A percentile compares a stretch with the other conserved stretches of the same genome.
These are phyloP conservation scores for Panaeolus papilionaceus DNA, from an alignment of 768 basidiomycete species.

Conservation along the genomic window DNA sequence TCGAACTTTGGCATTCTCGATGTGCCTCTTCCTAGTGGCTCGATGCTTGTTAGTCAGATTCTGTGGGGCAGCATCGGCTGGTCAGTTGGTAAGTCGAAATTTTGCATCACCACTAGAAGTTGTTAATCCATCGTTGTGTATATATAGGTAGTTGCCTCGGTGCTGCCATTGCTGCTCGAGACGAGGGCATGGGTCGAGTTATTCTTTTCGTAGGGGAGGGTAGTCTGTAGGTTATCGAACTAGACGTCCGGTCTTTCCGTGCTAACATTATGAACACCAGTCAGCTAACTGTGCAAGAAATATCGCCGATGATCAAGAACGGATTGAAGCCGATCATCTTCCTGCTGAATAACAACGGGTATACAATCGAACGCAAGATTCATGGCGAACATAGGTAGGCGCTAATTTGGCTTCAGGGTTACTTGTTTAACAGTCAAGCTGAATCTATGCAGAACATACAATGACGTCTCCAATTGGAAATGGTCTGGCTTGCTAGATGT, in stretches of 20 bases:
- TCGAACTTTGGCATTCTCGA: slow-evolving; percentile 84
- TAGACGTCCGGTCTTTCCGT: too few species aligned
- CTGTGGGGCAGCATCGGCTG: slow-evolving; percentile 92
- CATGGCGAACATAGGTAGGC: slow-evolving; percentile 62
- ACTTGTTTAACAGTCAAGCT: not conserved
- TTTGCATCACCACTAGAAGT: too few species aligned
- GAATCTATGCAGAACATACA: slow-evolving; percentile 63
- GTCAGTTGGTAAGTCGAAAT: slow-evolving; percentile 61
- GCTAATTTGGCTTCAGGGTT: not conserved
- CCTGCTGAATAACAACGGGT: slow-evolving; percentile 76
- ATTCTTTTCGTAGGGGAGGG: slow-evolving; percentile 87
- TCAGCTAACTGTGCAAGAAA: slow-evolving; percentile 79
- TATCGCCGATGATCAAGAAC: slow-evolving; percentile 78
- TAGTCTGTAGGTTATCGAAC: slow-evolving; percentile 55
- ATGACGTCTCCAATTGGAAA: slow-evolving; percentile 82
- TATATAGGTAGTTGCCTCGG: slow-evolving; percentile 65
- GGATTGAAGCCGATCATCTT: slow-evolving; percentile 82
- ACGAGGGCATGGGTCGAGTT: slow-evolving; percentile 63
- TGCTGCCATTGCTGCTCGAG: slow-evolving; percentile 76
- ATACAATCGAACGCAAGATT: slow-evolving; percentile 83
- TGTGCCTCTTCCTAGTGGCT: slow-evolving; percentile 70
- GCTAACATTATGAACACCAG: slow-evolving; percentile 37
- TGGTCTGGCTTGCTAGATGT: slow-evolving; percentile 65
- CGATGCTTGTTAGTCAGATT: slow-evolving; percentile 72
- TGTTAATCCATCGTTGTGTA: not conserved